Evolutionary conservation across 2,329 filamentous ascomycete species (phyloP), one percentile per base, ranked within the genome.

Genomic region (Trichoderma koningii): DNA sequence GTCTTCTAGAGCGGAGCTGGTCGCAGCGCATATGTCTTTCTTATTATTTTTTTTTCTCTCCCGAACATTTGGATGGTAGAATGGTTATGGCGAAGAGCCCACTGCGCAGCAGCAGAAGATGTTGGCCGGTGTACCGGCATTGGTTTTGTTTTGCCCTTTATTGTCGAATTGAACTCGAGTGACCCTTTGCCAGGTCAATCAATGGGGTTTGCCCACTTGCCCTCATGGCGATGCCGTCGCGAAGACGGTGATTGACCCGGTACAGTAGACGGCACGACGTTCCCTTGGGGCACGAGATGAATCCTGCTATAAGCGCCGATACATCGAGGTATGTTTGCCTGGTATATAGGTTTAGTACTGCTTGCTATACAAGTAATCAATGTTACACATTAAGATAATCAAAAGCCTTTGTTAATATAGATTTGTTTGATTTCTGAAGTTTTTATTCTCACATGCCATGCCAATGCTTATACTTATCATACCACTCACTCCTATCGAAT

Each of bases 11-110:
- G 60, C 60, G 60, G 53, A 52, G 28, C 48, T 42, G 38, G 48
- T 63, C 60, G 60, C 60, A 63, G 60, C 50, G 60, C 60, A 60
- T n/a, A 51, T 63, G 44, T 62, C 44, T 55, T 53, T 60, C 48
- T 55, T 66, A 48, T 51, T 59, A 38, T 63, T 62, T 55, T n/a
- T n/a, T 66, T 56, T 48, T 62, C 52, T 61, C 53, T 59, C 48
- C 53, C 52, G 48, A 66, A 45, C 64, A 62, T 34, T 56, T 66
- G 56, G 51, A 66, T 51, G 56, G 64, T 61, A 50, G 64, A 61
- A 62, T 62, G 45, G 64, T 51, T 51, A 17, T 19, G 47, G 51
- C 60, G 30, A 62, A 50, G 45, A 66, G 64, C 38, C 56, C 50
- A 57, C 57, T 56, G 57, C 50, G 28, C 44, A 47, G 57, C 64